phyloP scores from a whole-genome alignment of 352 stramenopile species.

The Pythium myriotylum region DNA sequence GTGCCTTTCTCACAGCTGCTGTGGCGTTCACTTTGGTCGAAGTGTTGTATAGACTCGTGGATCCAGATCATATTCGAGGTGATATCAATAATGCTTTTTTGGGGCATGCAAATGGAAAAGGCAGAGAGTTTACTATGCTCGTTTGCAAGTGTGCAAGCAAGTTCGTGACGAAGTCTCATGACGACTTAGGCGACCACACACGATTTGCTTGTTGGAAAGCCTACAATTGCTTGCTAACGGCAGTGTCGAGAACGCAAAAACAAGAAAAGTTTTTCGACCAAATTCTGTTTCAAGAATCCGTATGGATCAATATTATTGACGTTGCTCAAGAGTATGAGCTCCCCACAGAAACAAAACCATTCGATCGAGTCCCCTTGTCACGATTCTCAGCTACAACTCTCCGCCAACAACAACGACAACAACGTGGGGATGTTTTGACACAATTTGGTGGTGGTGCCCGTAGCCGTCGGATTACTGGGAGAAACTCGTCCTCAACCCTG shows the following conservation, averaged over 20 bases:
- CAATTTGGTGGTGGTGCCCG: background rate
- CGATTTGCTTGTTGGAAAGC: slow-evolving; percentile 62
- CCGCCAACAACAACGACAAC: slow-evolving; percentile 36
- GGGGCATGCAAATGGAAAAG: slow-evolving; percentile 69
- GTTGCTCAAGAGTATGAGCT: slow-evolving; percentile 43
- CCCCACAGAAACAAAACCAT: slow-evolving; percentile 50
- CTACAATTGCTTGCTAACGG: slow-evolving; percentile 75
- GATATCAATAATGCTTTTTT: slow-evolving; percentile 76
- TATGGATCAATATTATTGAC: slow-evolving; percentile 77
- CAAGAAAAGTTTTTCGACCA: slow-evolving; percentile 89
- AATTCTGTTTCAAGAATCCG: slow-evolving; percentile 73
- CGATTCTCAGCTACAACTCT: slow-evolving; percentile 44
- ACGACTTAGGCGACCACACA: slow-evolving; percentile 35
- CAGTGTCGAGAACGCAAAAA: slow-evolving; percentile 81
- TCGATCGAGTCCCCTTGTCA: slow-evolving; percentile 58
- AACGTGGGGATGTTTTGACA: slow-evolving; percentile 15
- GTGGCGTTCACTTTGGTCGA: slow-evolving; percentile 70
- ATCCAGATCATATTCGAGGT: slow-evolving; percentile 64
- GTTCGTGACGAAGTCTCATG: slow-evolving; percentile 56
- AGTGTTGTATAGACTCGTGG: slow-evolving; percentile 62
- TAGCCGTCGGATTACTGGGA: slow-evolving; percentile 27
- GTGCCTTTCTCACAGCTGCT: slow-evolving; percentile 48
- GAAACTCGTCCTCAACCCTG: slow-evolving; percentile 33
- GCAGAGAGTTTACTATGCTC: slow-evolving; percentile 83
- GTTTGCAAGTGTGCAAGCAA: slow-evolving; percentile 85